These are phyloP conservation scores for Alternaria sp. DNA, from an alignment of 2,329 filamentous ascomycete genomes.

Conservation along the genomic window DNA sequence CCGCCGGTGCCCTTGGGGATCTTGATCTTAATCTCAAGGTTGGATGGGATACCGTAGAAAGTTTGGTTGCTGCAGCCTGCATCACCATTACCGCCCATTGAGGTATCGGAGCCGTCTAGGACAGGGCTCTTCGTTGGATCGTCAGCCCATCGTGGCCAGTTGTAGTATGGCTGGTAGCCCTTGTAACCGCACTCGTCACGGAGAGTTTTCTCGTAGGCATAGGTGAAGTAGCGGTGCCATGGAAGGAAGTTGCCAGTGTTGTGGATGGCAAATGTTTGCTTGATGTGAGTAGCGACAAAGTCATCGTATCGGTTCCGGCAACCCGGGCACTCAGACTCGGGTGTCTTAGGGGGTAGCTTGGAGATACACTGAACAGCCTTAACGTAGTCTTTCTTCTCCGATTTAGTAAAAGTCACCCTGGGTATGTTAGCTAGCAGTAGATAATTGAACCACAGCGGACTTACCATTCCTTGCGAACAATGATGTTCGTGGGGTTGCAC, in stretches of 20 bases:
- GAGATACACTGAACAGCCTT: constrained; percentile 39
- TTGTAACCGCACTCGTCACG: constrained; percentile 39
- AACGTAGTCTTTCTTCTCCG: constrained; percentile 40
- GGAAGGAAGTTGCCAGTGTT: constrained; percentile 38
- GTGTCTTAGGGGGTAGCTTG: constrained; percentile 28
- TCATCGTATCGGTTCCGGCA: constrained; percentile 40
- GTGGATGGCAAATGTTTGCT: constrained; percentile 35
- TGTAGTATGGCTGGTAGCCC: constrained; percentile 40
- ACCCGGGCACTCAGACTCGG: constrained; percentile 34
- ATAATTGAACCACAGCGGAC: neutral
- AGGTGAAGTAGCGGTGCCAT: constrained; percentile 38
- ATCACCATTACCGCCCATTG: constrained; percentile 54
- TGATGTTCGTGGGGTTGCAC: constrained; percentile 49
- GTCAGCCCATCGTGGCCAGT: constrained; percentile 36
- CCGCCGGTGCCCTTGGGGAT: constrained; percentile 60
- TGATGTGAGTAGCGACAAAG: constrained; percentile 40
- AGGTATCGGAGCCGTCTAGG: constrained; percentile 61
- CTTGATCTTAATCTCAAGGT: constrained; percentile 30
- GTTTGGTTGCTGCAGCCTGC: constrained; percentile 31
- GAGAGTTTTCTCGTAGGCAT: constrained; percentile 36
- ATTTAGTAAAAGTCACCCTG: constrained; percentile 31
- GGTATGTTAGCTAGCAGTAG: constrained; percentile 2
- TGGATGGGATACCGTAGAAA: constrained; percentile 31
- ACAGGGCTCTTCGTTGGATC: constrained; percentile 53
- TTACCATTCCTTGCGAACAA: constrained; percentile 54